Conservation (phyloP, 202 grass and related monocot genomes). For the Saccharum hybrid region DNA sequence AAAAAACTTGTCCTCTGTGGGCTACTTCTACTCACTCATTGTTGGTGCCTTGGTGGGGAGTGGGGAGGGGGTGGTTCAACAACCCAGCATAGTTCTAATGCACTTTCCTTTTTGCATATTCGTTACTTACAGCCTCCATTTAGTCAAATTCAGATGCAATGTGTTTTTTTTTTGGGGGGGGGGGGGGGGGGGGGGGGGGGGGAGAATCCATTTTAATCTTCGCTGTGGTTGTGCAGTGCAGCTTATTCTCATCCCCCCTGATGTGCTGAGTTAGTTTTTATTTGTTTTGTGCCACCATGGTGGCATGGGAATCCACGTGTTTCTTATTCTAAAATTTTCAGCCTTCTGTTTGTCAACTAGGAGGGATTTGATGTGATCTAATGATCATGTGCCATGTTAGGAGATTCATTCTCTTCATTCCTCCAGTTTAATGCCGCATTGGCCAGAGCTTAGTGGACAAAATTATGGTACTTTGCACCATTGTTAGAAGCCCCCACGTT, state of each 20-base stretch:
- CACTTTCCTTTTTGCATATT: background rate
- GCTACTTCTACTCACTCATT: constrained; percentile 36
- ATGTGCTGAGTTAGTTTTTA: constrained; percentile 28
- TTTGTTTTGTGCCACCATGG: background rate
- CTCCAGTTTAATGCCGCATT: background rate
- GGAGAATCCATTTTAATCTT: background rate
- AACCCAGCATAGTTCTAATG: constrained; percentile 26
- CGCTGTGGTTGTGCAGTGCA: background rate
- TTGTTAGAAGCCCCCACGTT: constrained; percentile 34
- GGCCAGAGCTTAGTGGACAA: constrained; percentile 19
- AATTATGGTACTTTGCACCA: constrained; percentile 25
- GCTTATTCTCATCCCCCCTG: background rate
- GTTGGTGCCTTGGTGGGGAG: background rate
- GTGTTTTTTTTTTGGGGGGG: too few relatives aligned
- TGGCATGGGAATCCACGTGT: background rate
- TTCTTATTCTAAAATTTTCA: constrained; percentile 31
- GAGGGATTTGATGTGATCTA: constrained; percentile 37
- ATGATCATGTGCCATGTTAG: constrained; percentile 13
- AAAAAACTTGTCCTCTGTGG: constrained; percentile 39
- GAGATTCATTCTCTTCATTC: constrained; percentile 25
- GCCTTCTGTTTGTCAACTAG: constrained; percentile 20
- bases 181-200: background rate
- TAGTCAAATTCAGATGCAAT: constrained; percentile 15
- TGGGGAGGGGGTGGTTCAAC: constrained; percentile 48
- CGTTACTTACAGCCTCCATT: constrained; percentile 3